A percentile compares a stretch with the other conserved stretches of the same genome.
Conservation (phyloP, 139 green algal genomes). For the Mesotaenium endlicherianum region DNA sequence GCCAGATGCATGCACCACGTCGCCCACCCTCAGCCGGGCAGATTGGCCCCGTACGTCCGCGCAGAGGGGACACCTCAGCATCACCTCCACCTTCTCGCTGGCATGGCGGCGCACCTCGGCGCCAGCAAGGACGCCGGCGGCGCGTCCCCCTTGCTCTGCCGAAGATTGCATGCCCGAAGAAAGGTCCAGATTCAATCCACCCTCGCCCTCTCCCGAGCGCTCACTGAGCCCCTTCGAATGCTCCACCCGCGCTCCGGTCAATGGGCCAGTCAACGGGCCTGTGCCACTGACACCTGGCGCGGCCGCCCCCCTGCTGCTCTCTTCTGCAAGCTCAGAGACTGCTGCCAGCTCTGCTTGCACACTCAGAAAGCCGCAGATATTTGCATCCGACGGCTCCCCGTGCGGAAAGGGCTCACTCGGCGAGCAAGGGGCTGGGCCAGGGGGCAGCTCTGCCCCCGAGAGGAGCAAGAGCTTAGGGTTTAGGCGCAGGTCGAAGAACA, state of each 20-base stretch:
- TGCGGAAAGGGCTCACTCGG: background rate
- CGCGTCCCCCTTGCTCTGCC: background rate
- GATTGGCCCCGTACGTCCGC: background rate
- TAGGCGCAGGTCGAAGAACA: slow-evolving; percentile 7
- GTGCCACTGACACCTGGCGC: background rate
- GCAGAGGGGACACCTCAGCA: slow-evolving; percentile 6
- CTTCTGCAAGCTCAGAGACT: background rate
- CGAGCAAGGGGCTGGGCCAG: no score
- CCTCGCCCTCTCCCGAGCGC: background rate
- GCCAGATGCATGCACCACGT: background rate
- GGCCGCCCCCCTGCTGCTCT: background rate
- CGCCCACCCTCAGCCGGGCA: background rate
- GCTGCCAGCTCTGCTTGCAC: background rate
- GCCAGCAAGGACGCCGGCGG: no score
- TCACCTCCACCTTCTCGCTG: slow-evolving; percentile 15
- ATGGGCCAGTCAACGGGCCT: no score
- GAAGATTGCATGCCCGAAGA: background rate
- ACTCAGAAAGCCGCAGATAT: background rate
- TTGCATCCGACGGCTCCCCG: background rate
- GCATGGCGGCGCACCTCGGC: no score
- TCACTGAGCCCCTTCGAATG: background rate
- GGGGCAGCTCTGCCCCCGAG: no score
- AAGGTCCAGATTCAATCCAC: background rate
- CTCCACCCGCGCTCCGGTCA: no score
- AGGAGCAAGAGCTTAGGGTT: no score